Percentiles rank a stretch among this genome's conserved stretches.
Conservation (phyloP, 306 rosid species). For the Sicyos baderoa region DNA sequence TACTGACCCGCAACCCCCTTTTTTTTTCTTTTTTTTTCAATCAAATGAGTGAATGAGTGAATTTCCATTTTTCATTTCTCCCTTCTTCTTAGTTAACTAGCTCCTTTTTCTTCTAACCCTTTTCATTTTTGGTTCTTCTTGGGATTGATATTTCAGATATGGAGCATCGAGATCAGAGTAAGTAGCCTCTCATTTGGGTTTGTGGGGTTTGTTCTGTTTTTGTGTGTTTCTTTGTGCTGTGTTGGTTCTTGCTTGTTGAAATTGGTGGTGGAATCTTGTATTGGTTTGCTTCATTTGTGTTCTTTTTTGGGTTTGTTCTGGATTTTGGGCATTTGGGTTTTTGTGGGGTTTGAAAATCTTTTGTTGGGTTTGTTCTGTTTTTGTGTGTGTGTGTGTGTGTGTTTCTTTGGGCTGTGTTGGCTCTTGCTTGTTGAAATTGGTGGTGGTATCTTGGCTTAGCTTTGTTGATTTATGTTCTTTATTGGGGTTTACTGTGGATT, state of each 20-base stretch:
- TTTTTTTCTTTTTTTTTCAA: neutral
- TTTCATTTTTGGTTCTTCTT: neutral
- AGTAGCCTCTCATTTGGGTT: neutral
- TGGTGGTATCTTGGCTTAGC: constrained; percentile 6
- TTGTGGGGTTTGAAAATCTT: no score
- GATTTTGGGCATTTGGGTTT: no score
- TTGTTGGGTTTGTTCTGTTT: no score
- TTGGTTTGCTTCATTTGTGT: no score
- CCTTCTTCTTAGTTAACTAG: neutral
- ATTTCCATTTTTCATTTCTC: neutral
- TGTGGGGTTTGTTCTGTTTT: neutral
- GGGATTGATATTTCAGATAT: neutral
- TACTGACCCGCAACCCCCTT: constrained; percentile 14
- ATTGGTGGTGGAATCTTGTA: no score
- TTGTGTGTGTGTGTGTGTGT: no score
- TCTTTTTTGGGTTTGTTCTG: no score
- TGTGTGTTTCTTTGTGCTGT: no score
- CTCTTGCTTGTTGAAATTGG: neutral
- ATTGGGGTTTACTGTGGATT: neutral
- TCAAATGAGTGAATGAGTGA: neutral
- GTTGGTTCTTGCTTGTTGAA: no score
- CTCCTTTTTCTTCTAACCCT: no score
- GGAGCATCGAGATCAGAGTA: constrained; percentile 21
- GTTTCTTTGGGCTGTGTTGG: no score
- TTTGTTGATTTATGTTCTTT: neutral